phyloP scores from a whole-genome alignment of 192 early-diverging fungal genomes.

The Phycomyces blakesleeanus region DNA sequence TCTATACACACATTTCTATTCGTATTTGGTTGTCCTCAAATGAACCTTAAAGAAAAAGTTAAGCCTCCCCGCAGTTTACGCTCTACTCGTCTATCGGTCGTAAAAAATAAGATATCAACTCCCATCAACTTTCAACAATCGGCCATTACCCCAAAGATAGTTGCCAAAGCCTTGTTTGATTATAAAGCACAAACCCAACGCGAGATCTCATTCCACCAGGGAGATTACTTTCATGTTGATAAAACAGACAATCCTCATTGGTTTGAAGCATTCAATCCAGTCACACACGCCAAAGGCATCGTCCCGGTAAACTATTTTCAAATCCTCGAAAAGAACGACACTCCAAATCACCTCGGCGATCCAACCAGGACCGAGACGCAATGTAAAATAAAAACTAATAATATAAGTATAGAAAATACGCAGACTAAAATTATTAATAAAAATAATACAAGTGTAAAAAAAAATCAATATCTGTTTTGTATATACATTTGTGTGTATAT shows the following conservation, averaged over 20 bases:
- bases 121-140: constrained; percentile 26
- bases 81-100: constrained; percentile 16
- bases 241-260: constrained; percentile 63
- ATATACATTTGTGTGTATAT: too few species aligned
- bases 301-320: constrained; percentile 74
- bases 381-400: constrained; percentile 23
- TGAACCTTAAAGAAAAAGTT: constrained; percentile 19
- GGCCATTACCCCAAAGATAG: constrained; percentile 55
- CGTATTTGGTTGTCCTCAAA: background rate
- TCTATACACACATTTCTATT: too few species aligned
- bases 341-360: background rate
- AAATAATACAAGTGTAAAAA: too few species aligned
- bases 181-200: constrained; percentile 54
- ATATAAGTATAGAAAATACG: constrained; percentile 32
- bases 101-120: constrained; percentile 34
- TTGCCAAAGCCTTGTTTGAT: constrained; percentile 69
- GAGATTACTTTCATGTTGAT: constrained; percentile 72
- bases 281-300: constrained; percentile 63
- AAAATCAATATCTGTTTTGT: too few species aligned
- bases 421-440: constrained; percentile 3
- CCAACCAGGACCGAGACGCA: background rate
- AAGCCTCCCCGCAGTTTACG: constrained; percentile 24
- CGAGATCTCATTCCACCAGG: constrained; percentile 71
- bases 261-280: constrained; percentile 75
- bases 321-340: constrained; percentile 53